These are phyloP conservation scores for Cladorrhinum sp. DNA, from an alignment of 2,329 filamentous ascomycete genomes.

Conservation along the genomic window DNA sequence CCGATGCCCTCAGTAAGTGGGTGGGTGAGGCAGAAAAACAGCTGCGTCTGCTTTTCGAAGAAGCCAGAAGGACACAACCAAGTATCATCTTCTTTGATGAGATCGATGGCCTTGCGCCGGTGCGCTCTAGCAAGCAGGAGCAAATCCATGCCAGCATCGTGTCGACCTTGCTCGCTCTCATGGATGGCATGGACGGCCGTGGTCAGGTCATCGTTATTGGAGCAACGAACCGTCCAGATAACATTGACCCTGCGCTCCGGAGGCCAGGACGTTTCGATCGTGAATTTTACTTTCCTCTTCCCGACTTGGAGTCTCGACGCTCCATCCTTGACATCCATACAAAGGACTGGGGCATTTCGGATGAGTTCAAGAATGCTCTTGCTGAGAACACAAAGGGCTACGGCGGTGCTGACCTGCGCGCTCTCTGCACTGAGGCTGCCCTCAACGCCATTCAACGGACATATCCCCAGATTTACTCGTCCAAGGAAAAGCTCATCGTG, in stretches of 20 bases:
- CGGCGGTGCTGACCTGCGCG: conserved; percentile 89
- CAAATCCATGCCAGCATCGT: conserved; percentile 98
- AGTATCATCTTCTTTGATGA: conserved; percentile 99
- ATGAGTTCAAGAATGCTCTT: conserved; percentile 76
- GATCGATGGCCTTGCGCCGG: conserved; percentile 93
- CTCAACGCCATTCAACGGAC: conserved; percentile 93
- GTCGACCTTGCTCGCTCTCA: conserved; percentile 85
- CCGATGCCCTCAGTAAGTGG: conserved; percentile 97
- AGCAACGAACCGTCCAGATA: conserved; percentile 95
- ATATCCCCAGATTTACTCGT: conserved; percentile 93
- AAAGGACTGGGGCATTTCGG: conserved; percentile 81
- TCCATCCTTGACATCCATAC: conserved; percentile 95
- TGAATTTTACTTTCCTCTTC: conserved; percentile 96
- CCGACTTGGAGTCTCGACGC: conserved; percentile 73
- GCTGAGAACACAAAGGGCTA: conserved; percentile 93
- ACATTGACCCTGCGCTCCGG: conserved; percentile 91
- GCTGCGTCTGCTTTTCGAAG: conserved; percentile 87
- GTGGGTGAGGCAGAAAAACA: conserved; percentile 97
- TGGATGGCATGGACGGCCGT: conserved; percentile 98
- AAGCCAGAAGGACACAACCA: conserved; percentile 90
- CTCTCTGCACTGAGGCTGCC: conserved; percentile 92
- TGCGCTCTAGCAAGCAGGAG: conserved; percentile 95
- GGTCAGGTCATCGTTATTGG: conserved; percentile 98
- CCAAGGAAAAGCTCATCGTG: conserved; percentile 84
- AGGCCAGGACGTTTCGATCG: conserved; percentile 92